A percentile compares a stretch with the other conserved stretches of the same genome.
phyloP scores from a whole-genome alignment of 768 basidiomycete species.

The Trametes elegans region DNA sequence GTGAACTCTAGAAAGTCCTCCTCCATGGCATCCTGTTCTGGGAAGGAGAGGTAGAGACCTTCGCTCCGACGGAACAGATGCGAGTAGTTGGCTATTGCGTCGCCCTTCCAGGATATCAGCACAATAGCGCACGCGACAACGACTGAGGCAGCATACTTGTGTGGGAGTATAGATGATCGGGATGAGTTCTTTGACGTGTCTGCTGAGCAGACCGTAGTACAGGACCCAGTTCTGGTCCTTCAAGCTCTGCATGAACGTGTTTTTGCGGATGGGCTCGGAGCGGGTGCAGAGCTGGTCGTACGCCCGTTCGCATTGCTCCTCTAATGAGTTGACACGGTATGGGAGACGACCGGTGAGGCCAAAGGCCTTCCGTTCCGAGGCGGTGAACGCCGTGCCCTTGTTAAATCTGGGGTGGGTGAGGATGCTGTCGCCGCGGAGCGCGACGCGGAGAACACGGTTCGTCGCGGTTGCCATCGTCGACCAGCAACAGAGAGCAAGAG shows the following conservation, averaged over 20 bases:
- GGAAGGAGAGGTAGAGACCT: slow-evolving; percentile 69
- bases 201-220: slow-evolving; percentile 60
- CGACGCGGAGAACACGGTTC: slow-evolving; percentile 37
- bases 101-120: slow-evolving; percentile 46
- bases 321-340: slow-evolving; percentile 48
- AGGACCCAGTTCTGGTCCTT: slow-evolving; percentile 82
- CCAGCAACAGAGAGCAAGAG: not conserved
- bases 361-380: slow-evolving; percentile 65
- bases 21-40: slow-evolving; percentile 67
- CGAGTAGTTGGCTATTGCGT: slow-evolving; percentile 82
- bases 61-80: slow-evolving; percentile 79
- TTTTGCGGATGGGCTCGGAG: slow-evolving; percentile 52
- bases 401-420: slow-evolving; percentile 68
- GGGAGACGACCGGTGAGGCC: slow-evolving; percentile 46
- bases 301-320: slow-evolving; percentile 74
- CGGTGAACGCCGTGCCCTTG: slow-evolving; percentile 79
- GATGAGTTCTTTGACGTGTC: slow-evolving; percentile 48
- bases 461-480: slow-evolving; percentile 21
- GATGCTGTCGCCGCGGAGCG: slow-evolving; percentile 59
- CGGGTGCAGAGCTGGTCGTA: slow-evolving; percentile 55
- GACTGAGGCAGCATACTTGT: slow-evolving; percentile 46
- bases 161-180: slow-evolving; percentile 84
- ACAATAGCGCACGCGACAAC: not conserved
- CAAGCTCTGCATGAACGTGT: slow-evolving; percentile 72
- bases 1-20: slow-evolving; percentile 71